phyloP scores from a whole-genome alignment of 1,139 yeast species.

The Magnusiomyces paraingens region DNA sequence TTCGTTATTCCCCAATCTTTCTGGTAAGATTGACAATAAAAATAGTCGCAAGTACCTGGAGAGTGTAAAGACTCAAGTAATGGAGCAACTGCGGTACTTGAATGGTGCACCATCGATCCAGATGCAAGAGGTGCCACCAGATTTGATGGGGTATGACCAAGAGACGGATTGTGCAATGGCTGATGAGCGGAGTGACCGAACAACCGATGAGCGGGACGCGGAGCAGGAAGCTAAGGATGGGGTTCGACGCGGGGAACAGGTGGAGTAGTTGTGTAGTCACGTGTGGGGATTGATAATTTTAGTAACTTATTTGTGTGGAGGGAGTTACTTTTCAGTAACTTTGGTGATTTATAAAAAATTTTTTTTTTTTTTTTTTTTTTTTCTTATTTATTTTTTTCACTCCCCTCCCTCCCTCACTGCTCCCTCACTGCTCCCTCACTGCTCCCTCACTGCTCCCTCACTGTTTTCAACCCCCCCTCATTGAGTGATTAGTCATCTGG shows the following conservation, averaged over 20 bases:
- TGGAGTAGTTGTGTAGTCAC: not conserved
- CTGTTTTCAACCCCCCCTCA: not conserved
- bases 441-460: too few species aligned
- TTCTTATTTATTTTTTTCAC: too few species aligned
- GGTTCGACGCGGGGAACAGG: slow-evolving; percentile 5
- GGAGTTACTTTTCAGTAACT: too few species aligned
- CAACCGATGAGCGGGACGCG: not conserved
- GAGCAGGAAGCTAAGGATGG: slow-evolving; percentile 4
- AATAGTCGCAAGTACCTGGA: slow-evolving; percentile 89
- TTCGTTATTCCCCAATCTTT: slow-evolving; percentile 73
- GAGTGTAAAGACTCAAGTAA: slow-evolving; percentile 71
- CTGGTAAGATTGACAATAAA: slow-evolving; percentile 87
- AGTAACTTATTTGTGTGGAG: not conserved
- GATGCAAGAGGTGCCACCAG: slow-evolving; percentile 82
- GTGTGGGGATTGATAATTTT: too few species aligned
- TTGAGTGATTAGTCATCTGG: too few species aligned
- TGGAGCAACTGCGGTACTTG: slow-evolving; percentile 75
- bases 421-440: too few species aligned
- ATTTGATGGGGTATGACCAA: slow-evolving; percentile 29
- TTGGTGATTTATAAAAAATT: too few species aligned
- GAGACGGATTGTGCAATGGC: slow-evolving; percentile 9
- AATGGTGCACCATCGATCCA: slow-evolving; percentile 96
- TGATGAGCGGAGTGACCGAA: not conserved
- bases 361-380: not conserved
- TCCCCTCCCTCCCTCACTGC: too few species aligned